Base-by-base conservation (phyloP, 2,329 filamentous ascomycete species). In the Endoconidiophora laricicola region DNA sequence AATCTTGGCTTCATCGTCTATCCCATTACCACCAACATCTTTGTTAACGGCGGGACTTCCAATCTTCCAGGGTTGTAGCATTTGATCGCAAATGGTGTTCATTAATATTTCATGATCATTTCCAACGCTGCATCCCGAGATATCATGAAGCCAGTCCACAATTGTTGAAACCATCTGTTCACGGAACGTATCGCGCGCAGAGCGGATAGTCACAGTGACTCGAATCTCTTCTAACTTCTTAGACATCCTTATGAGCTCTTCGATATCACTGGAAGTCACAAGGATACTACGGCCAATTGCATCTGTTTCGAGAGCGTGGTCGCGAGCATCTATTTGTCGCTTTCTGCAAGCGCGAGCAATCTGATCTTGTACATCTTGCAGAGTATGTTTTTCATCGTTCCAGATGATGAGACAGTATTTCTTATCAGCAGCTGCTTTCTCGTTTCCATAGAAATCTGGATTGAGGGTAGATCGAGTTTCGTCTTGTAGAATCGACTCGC, bases 151-250 rank as follows among this genome's bases (percentile, higher is more conserved):
- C 93, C 93, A 98, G 58, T 95, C 88, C 49, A 98, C 83, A 54
- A 98, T 90, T 14, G 87, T 86, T n/a, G 85, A 87, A 58, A 88
- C 95, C 93, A 98, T 98, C 62, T 96, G 85, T 62, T 98, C 91
- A 53, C 91, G 77, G 66, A 96, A 98, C 0, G 87, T 96, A 65
- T 98, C 91, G 57, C 93, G 77, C 4, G 91, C 79, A 7, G 90
- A 94, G 42, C 91, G 79, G 54, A 98, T 87, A 0, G 91, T 98
- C 45, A 95, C 86, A 0, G 91, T 96, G 52, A 98, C 79, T 61
- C 94, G 88, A 63, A 98, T 95, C 54, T 94, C 81, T 64, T 98
- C 91, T 56, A 98, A 84, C 20, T 91, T 80, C 55, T 78, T 83
- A 4, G 88, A 85, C 64, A 91, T 88, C 12, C 69, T 68, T 14